Conservation (phyloP, 257 asterid species). For the Agastache rugosa region DNA sequence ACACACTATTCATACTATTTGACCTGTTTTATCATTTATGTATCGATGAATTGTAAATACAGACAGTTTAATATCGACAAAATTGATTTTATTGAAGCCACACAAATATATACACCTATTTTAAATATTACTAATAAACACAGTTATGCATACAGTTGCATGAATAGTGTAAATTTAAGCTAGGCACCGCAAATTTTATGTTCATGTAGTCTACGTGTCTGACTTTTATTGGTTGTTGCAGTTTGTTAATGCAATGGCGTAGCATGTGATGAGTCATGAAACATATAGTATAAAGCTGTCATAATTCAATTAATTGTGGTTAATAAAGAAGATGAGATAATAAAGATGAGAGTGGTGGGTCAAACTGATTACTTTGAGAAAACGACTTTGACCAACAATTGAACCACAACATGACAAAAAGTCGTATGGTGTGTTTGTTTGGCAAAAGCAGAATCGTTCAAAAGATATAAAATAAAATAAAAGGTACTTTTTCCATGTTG, state of each 20-base stretch:
- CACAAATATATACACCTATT: no score
- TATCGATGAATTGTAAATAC: neutral
- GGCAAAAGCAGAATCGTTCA: slow-evolving; percentile 7
- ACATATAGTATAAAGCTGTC: neutral
- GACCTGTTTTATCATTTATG: no score
- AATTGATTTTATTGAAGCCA: neutral
- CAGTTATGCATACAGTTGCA: no score
- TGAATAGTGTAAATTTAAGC: neutral
- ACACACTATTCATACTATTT: no score
- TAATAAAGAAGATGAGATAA: neutral
- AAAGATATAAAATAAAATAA: neutral
- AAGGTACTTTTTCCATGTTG: neutral
- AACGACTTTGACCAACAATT: slow-evolving; percentile 44
- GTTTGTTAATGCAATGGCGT: neutral
- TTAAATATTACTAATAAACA: no score
- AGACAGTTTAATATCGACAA: neutral
- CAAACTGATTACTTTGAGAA: slow-evolving; percentile 26
- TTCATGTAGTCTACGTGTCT: neutral
- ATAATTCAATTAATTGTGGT: neutral
- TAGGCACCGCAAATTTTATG: neutral
- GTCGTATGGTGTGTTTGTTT: slow-evolving; percentile 1
- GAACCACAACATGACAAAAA: slow-evolving; percentile 35
- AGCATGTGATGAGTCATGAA: neutral
- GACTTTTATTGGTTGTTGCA: neutral
- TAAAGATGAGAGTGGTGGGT: slow-evolving; percentile 2